phyloP scores from a whole-genome alignment of 768 basidiomycete species.

The Rhizopogon vesiculosus region DNA sequence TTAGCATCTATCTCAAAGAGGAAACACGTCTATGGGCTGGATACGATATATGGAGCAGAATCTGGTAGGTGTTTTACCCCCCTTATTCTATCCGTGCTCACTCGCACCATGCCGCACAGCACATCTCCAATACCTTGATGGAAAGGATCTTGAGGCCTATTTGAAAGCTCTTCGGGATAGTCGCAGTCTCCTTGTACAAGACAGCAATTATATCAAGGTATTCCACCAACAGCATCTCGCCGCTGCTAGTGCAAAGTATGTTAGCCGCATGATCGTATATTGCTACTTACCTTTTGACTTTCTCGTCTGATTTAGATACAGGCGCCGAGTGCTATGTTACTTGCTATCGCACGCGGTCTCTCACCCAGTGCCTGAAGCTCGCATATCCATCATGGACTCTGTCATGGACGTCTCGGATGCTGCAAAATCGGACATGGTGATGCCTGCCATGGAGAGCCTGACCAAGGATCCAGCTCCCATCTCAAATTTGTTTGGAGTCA shows the following conservation, averaged over 20 bases:
- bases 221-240: conserved; percentile 59
- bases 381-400: conserved; percentile 48
- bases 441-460: conserved; percentile 50
- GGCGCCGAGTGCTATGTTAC: conserved; percentile 67
- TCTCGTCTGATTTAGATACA: conserved; percentile 44
- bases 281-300: not conserved
- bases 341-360: conserved; percentile 75
- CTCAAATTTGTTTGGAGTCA: conserved; percentile 32
- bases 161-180: conserved; percentile 44
- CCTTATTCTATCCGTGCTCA: not conserved
- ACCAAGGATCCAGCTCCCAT: conserved; percentile 17
- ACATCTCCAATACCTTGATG: conserved; percentile 64
- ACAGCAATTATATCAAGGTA: conserved; percentile 49
- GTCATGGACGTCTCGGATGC: conserved; percentile 36
- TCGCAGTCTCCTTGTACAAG: conserved; percentile 54
- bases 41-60: conserved; percentile 62
- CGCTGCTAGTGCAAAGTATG: conserved; percentile 42
- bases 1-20: conserved; percentile 37
- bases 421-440: conserved; percentile 47
- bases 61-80: conserved; percentile 39
- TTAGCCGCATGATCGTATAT: conserved; percentile 22
- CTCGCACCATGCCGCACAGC: conserved; percentile 25
- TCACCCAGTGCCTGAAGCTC: conserved; percentile 43
- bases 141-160: conserved; percentile 58
- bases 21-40: conserved; percentile 64